Percentiles rank a stretch among this genome's conserved stretches.
phyloP scores from a whole-genome alignment of 2,329 filamentous ascomycete species.

The Arthrobotrys pseudoclavata region DNA sequence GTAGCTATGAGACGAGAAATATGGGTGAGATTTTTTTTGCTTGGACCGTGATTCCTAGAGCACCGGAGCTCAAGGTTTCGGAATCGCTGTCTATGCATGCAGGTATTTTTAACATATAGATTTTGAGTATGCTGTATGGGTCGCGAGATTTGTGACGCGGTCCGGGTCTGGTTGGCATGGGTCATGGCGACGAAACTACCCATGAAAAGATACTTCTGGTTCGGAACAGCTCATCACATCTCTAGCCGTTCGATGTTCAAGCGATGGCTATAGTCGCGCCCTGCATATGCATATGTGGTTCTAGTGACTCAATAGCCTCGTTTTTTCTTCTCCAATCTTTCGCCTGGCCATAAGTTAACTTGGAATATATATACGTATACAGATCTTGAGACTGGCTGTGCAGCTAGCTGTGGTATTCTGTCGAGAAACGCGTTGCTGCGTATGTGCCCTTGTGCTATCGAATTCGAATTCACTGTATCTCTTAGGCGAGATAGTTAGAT shows the following conservation, averaged over 20 bases:
- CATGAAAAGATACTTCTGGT: not conserved
- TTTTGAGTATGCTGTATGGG: conserved; percentile 9
- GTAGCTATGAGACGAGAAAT: not conserved
- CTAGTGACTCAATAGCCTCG: not conserved
- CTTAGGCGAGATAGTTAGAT: no score
- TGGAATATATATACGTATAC: no score
- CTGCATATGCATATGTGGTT: conserved; percentile 30
- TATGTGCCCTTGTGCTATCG: no score
- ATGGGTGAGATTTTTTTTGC: conserved; percentile 19
- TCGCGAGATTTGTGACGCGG: conserved; percentile 33
- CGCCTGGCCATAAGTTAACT: not conserved
- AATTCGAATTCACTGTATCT: no score
- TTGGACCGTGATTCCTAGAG: not conserved
- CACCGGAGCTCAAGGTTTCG: not conserved
- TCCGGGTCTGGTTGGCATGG: not conserved
- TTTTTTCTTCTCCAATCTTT: not conserved
- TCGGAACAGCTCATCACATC: conserved; percentile 14
- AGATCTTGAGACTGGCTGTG: not conserved
- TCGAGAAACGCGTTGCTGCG: not conserved
- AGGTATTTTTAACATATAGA: not conserved
- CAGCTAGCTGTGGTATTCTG: conserved; percentile 10
- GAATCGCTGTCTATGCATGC: conserved; percentile 9
- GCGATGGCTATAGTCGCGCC: conserved; percentile 18
- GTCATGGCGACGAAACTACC: not conserved
- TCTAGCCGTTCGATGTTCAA: not conserved